Evolutionary conservation across 2,329 filamentous ascomycete genomes (phyloP).

Genomic region (Phialemonium atrogriseum): DNA sequence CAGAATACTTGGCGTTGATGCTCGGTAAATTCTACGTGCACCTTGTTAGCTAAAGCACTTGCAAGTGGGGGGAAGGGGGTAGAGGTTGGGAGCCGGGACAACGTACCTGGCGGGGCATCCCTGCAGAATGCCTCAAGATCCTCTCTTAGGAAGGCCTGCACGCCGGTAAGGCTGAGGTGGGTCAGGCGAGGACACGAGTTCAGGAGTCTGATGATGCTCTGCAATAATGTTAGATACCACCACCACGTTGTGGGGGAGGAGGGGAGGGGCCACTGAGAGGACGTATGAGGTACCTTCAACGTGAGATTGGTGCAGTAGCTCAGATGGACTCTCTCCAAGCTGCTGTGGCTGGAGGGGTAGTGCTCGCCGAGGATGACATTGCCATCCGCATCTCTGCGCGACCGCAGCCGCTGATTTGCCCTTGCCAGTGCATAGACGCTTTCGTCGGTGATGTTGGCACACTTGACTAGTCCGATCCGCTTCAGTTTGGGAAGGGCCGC

Average conservation of each 20-base stretch:
- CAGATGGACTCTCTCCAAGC: slow-evolving; percentile 86
- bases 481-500: slow-evolving; percentile 87
- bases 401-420: slow-evolving; percentile 47
- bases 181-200: slow-evolving; percentile 90
- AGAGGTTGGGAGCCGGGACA: too few relatives aligned
- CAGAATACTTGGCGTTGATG: slow-evolving; percentile 95
- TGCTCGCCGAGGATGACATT: slow-evolving; percentile 32
- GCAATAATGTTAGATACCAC: slow-evolving; percentile 17
- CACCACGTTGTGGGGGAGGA: background rate
- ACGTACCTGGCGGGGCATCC: slow-evolving; percentile 64
- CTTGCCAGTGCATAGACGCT: slow-evolving; percentile 81
- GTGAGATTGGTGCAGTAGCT: slow-evolving; percentile 89
- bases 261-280: background rate
- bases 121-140: slow-evolving; percentile 83
- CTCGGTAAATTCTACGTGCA: slow-evolving; percentile 73
- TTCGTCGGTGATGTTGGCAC: slow-evolving; percentile 77
- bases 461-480: slow-evolving; percentile 92
- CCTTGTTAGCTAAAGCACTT: slow-evolving; percentile 14
- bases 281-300: slow-evolving; percentile 54
- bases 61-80: background rate
- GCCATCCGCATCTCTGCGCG: slow-evolving; percentile 39
- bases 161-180: slow-evolving; percentile 88
- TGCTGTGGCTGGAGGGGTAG: slow-evolving; percentile 50
- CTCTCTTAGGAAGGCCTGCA: slow-evolving; percentile 79
- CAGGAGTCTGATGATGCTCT: slow-evolving; percentile 85